A percentile compares a stretch with the other conserved stretches of the same genome.
Conservation (phyloP, 2,329 filamentous ascomycete genomes). For the Fusarium albosuccineum region DNA sequence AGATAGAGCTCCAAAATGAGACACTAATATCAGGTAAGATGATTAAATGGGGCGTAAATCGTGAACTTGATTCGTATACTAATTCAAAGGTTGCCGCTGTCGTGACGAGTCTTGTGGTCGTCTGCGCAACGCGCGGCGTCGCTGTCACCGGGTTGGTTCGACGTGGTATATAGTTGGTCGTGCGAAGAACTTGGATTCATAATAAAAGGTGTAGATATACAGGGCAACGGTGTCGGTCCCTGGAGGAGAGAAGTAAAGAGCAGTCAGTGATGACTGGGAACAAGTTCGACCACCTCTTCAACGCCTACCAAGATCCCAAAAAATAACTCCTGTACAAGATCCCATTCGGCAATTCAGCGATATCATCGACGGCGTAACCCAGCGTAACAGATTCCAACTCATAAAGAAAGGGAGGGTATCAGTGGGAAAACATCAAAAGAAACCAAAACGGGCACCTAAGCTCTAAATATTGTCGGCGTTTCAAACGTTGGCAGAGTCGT, state of each 20-base stretch:
- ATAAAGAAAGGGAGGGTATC: conserved; percentile 34
- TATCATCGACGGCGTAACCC: conserved; percentile 17
- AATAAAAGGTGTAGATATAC: too few species aligned
- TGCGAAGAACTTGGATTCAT: too few species aligned
- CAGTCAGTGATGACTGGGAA: conserved; percentile 14
- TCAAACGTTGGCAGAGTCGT: conserved; percentile 23
- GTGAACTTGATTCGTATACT: too few species aligned
- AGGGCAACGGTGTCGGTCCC: background rate
- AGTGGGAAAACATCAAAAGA: conserved; percentile 26
- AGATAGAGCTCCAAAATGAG: too few species aligned
- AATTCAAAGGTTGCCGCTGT: too few species aligned
- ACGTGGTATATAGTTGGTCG: too few species aligned
- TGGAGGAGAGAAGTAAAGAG: conserved; percentile 16
- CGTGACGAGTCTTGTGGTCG: too few species aligned
- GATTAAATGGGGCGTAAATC: too few species aligned
- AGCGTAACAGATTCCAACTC: conserved; percentile 11
- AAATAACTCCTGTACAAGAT: conserved; percentile 29
- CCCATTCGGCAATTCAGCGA: conserved; percentile 4
- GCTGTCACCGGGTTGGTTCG: too few species aligned
- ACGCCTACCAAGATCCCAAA: conserved; percentile 3
- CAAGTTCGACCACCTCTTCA: too few species aligned
- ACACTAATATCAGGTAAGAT: too few species aligned
- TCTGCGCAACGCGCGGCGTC: too few species aligned
- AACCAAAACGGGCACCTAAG: conserved; percentile 11
- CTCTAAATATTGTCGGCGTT: conserved; percentile 11